Evolutionary conservation across 176 grass and related monocot genomes (phyloP).

Genomic region (Rhynchospora tenuis): DNA sequence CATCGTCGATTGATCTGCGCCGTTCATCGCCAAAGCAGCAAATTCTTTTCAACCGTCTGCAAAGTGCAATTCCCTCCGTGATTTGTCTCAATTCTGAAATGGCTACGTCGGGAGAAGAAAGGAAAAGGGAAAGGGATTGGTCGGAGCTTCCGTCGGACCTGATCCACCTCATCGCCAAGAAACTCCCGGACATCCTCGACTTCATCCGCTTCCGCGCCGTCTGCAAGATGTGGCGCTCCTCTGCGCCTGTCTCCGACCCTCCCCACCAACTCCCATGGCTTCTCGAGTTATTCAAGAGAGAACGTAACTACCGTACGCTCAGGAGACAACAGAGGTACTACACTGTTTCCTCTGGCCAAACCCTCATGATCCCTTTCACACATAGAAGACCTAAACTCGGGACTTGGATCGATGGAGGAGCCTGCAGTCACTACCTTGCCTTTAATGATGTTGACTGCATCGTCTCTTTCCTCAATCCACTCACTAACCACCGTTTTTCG

Average conservation of each 20-base stretch:
- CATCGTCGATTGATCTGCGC: too few species aligned
- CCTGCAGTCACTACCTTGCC: background rate
- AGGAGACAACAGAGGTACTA: too few species aligned
- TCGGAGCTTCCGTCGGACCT: background rate
- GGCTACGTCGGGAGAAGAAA: background rate
- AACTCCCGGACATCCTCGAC: background rate
- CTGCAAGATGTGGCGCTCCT: background rate
- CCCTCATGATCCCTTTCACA: too few species aligned
- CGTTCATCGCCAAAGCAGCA: too few species aligned
- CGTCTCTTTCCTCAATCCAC: background rate
- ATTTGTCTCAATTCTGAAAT: too few species aligned
- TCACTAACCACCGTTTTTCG: background rate
- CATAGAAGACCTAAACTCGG: too few species aligned
- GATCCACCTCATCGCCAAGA: background rate
- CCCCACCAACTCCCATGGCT: background rate
- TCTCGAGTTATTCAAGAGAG: background rate
- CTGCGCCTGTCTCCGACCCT: background rate
- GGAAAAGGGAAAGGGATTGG: background rate
- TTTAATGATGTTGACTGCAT: background rate
- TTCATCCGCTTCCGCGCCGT: background rate
- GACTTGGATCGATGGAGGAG: background rate
- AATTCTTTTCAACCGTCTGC: too few species aligned
- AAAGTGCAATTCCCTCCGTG: too few species aligned
- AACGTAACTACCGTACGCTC: too few species aligned
- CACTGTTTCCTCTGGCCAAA: too few species aligned